Percentiles rank a stretch among this genome's conserved stretches.
These are phyloP conservation scores for Saccharomyces hybrid DNA, from an alignment of 1,139 yeast genomes.

Conservation along the genomic window DNA sequence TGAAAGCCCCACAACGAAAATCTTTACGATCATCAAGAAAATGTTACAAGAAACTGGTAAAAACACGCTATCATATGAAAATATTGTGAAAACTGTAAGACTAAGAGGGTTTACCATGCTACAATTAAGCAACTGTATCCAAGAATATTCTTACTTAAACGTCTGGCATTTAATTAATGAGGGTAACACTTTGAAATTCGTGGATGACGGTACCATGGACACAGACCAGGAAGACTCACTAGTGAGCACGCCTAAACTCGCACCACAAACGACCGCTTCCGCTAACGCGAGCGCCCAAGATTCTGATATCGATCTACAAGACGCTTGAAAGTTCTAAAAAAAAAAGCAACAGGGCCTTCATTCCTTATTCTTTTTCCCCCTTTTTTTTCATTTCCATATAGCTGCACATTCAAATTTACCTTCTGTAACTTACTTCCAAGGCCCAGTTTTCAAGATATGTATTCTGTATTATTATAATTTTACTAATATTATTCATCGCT, in stretches of 20 bases:
- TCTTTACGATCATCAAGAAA: constrained; percentile 43
- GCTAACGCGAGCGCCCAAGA: not conserved
- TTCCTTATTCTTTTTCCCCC: no score
- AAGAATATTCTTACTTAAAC: constrained; percentile 63
- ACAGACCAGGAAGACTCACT: constrained; percentile 5
- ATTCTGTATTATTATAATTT: not conserved
- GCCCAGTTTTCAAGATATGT: not conserved
- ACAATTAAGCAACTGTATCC: constrained; percentile 68
- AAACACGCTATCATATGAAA: constrained; percentile 46
- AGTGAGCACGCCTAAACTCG: not conserved
- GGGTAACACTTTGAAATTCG: constrained; percentile 41
- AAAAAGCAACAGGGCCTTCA: not conserved
- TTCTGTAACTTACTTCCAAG: not conserved
- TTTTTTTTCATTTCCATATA: not conserved
- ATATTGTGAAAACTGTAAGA: constrained; percentile 59
- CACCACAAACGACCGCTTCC: not conserved
- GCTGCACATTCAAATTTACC: not conserved
- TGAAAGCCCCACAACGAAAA: constrained; percentile 51
- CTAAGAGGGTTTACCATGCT: constrained; percentile 80
- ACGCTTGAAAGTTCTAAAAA: not conserved
- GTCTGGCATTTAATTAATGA: constrained; percentile 74
- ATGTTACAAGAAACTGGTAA: constrained; percentile 34
- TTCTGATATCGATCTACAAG: not conserved
- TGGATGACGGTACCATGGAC: constrained; percentile 32
- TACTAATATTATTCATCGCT: not conserved